Percentiles rank a stretch among this genome's conserved stretches.
Evolutionary conservation across 2,329 filamentous ascomycete species (phyloP).

Genomic region (Clarireedia hainanense): DNA sequence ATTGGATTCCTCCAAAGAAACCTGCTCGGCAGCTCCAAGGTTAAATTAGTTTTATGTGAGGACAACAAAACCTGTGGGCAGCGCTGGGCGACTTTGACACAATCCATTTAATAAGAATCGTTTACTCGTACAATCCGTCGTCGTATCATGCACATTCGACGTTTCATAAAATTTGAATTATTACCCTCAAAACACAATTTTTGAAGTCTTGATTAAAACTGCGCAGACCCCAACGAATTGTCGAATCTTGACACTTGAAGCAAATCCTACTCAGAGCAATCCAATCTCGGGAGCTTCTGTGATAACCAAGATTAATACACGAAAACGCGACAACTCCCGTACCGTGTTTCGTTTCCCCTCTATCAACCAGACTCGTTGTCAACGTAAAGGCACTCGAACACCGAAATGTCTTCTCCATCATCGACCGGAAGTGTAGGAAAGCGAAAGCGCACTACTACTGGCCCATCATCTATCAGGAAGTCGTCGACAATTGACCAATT

Average conservation of each 20-base stretch:
- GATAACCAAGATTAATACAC: neutral
- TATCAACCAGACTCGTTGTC: neutral
- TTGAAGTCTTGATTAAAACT: too few relatives aligned
- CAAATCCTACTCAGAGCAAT: conserved; percentile 5
- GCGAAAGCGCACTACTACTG: conserved; percentile 66
- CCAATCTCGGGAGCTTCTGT: neutral
- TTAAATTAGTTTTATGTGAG: conserved; percentile 5
- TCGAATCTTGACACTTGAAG: too few relatives aligned
- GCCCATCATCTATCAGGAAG: conserved; percentile 40
- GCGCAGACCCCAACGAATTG: too few relatives aligned
- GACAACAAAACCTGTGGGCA: conserved; percentile 2
- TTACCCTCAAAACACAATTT: too few relatives aligned
- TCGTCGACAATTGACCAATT: conserved; percentile 47
- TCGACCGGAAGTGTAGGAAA: conserved; percentile 45
- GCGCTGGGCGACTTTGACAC: neutral
- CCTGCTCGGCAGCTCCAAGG: neutral
- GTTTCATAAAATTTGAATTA: too few relatives aligned
- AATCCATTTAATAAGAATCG: neutral
- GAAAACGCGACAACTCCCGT: neutral
- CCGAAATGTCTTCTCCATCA: conserved; percentile 30
- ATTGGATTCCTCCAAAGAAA: neutral
- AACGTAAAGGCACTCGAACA: neutral
- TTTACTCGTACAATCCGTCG: neutral
- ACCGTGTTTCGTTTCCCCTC: neutral
- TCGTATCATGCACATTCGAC: neutral